Evolutionary conservation across 2,329 filamentous ascomycete genomes (phyloP).

Genomic region (Pseudocercospora cruenta): DNA sequence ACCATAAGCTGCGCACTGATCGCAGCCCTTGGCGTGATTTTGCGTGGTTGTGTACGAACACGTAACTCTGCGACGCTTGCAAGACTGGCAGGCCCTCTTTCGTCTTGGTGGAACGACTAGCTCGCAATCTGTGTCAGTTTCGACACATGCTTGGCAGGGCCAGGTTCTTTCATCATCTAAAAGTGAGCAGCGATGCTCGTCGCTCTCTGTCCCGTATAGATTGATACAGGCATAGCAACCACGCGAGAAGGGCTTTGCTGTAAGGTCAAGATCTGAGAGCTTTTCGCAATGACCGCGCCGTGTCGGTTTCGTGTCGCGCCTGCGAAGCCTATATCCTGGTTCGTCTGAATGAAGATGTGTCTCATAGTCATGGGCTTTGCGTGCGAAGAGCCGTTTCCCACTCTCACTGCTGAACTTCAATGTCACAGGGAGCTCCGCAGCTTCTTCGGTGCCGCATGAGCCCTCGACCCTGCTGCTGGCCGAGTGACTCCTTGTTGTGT

Average conservation of each 20-base stretch:
- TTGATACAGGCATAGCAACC: conserved; percentile 21
- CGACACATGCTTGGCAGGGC: conserved; percentile 43
- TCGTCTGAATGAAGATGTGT: neutral
- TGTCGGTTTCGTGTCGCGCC: neutral
- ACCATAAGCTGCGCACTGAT: conserved; percentile 35
- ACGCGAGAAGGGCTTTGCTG: conserved; percentile 25
- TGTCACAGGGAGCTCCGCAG: neutral
- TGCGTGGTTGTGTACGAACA: conserved; percentile 42
- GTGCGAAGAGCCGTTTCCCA: neutral
- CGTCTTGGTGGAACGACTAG: conserved; percentile 38
- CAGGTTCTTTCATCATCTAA: conserved; percentile 40
- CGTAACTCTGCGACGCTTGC: conserved; percentile 32
- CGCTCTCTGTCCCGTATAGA: conserved; percentile 6
- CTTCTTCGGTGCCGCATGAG: neutral
- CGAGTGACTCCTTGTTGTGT: neutral
- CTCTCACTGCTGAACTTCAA: neutral
- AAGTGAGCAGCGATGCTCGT: conserved; percentile 38
- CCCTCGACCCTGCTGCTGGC: neutral
- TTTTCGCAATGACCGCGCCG: neutral
- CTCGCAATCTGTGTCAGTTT: conserved; percentile 41
- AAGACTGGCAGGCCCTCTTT: conserved; percentile 43
- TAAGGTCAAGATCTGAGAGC: conserved; percentile 15
- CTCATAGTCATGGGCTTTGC: neutral
- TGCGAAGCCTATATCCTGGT: neutral
- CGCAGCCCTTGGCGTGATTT: conserved; percentile 39